Base-by-base conservation (phyloP, 1,284 basidiomycete species). In the Abortiporus biennis region DNA sequence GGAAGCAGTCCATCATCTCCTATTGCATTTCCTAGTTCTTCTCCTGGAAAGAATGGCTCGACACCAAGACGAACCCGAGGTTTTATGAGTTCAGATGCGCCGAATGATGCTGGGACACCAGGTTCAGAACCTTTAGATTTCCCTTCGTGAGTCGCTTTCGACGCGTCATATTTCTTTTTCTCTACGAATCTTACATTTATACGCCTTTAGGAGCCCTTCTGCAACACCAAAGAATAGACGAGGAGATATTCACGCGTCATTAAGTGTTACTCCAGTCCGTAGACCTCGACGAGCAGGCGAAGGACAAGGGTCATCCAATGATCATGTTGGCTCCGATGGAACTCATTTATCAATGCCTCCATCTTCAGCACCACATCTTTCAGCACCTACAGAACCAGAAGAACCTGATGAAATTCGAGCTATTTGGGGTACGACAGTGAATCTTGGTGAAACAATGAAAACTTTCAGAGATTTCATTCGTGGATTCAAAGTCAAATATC, bases 351-450 rank as follows among this genome's bases (percentile, higher is more conserved):
- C 72, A 24, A 59, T 83, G 3, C 84, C 81, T 2, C 58, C 67
- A n/a, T 86, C 84, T 1, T 83, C 81, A 30, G 73, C 67, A 1
- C 77, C 67, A 9, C 60, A 71, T 21, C 70, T 88, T 21, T 85
- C 87, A 6, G 81, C 77, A 1, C 76, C 76, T 9, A 72, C 70
- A 6, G 70, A 66, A 0, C 75, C 78, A 1, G 61, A 64, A 20
- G 80, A 86, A 48, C 79, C 83, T 2, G 76, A 89, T 47, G 86
- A 87, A 46, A 83, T 90, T 47, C 88, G 90, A 46, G 92, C 86
- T 19, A 92, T 98, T 52, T 98, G 95, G 95, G 95, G 95, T 27
- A 99, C 95, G 1, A 93, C 86, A 2, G 92, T 99, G 49, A 88
- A 89, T 51, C 76, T 98, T 17, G 75, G 79, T 4, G 89, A 96